Percentiles rank a stretch among this genome's conserved stretches.
These are phyloP conservation scores for Amylostereum areolatum DNA, from an alignment of 1,284 basidiomycete genomes.

Conservation along the genomic window DNA sequence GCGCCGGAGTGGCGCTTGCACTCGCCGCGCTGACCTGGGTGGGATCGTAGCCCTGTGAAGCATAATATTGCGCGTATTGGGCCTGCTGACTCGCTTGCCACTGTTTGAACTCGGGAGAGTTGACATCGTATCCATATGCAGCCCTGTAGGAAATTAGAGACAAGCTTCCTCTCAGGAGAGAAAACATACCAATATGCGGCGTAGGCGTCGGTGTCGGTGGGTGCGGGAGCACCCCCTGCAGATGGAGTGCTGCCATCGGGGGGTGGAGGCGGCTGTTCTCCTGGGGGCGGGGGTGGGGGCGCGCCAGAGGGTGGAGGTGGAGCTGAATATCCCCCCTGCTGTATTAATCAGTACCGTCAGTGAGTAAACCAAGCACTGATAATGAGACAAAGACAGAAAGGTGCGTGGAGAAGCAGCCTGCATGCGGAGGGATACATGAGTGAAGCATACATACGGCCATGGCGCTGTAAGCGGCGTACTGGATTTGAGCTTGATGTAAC, in stretches of 20 bases:
- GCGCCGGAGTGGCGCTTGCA: conserved; percentile 19
- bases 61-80: conserved; percentile 71
- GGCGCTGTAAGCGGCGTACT: conserved; percentile 67
- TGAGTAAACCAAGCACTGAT: conserved; percentile 22
- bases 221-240: conserved; percentile 38
- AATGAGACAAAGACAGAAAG: conserved; percentile 15
- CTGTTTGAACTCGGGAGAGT: conserved; percentile 73
- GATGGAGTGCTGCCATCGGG: conserved; percentile 41
- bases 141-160: conserved; percentile 44
- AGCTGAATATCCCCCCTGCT: conserved; percentile 49
- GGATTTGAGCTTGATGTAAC: conserved; percentile 71
- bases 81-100: conserved; percentile 68
- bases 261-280: conserved; percentile 52
- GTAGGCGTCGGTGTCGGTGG: conserved; percentile 57
- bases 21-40: conserved; percentile 11
- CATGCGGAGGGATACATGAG: conserved; percentile 18
- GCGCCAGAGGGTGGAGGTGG: conserved; percentile 53
- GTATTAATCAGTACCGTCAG: conserved; percentile 4
- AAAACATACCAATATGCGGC: conserved; percentile 60
- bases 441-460: conserved; percentile 46
- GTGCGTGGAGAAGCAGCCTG: conserved; percentile 5
- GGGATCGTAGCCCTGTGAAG: conserved; percentile 28
- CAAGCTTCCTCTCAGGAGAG: not conserved
- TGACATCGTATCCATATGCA: conserved; percentile 86
- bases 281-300: conserved; percentile 56